Conservation (phyloP, 1,139 yeast genomes). For the Wickerhamomyces sp. region DNA sequence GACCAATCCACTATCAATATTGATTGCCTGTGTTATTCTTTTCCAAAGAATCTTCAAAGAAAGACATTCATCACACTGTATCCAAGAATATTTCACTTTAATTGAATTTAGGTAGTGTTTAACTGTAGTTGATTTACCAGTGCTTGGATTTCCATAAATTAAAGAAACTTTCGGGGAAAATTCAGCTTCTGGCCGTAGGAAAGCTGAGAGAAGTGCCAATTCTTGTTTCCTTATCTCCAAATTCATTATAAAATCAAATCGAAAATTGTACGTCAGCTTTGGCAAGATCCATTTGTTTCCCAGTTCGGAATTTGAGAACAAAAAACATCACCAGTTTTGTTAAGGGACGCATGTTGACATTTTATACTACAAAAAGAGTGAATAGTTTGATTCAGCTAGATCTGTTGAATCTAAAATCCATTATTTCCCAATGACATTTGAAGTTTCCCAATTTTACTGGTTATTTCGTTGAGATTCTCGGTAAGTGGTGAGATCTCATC, state of each 20-base stretch:
- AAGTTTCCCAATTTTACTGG: slow-evolving; percentile 44
- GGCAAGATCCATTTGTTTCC: not conserved
- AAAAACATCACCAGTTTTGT: not conserved
- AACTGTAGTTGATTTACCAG: slow-evolving; percentile 21
- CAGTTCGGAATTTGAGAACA: not conserved
- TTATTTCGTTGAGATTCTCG: slow-evolving; percentile 55
- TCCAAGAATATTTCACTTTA: slow-evolving; percentile 11
- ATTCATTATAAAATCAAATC: not conserved
- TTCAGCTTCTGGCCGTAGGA: slow-evolving; percentile 5
- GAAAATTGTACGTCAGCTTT: too few relatives aligned
- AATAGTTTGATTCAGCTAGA: too few relatives aligned
- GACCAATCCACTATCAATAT: slow-evolving; percentile 11
- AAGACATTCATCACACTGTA: slow-evolving; percentile 23
- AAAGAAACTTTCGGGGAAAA: slow-evolving; percentile 8
- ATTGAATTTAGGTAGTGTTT: slow-evolving; percentile 6
- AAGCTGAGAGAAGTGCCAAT: slow-evolving; percentile 11
- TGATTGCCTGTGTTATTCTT: slow-evolving; percentile 11
- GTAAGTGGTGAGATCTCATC: slow-evolving; percentile 69
- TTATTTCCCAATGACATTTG: slow-evolving; percentile 59
- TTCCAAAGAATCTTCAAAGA: slow-evolving; percentile 18
- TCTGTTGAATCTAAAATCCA: slow-evolving; percentile 35
- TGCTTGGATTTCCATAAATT: slow-evolving; percentile 18
- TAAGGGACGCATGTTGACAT: not conserved
- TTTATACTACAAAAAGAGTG: too few relatives aligned
- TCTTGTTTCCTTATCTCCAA: slow-evolving; percentile 13